Percentiles rank a stretch among this genome's conserved stretches.
phyloP scores from a whole-genome alignment of 2,329 filamentous ascomycete genomes.

The Alternaria sp. region DNA sequence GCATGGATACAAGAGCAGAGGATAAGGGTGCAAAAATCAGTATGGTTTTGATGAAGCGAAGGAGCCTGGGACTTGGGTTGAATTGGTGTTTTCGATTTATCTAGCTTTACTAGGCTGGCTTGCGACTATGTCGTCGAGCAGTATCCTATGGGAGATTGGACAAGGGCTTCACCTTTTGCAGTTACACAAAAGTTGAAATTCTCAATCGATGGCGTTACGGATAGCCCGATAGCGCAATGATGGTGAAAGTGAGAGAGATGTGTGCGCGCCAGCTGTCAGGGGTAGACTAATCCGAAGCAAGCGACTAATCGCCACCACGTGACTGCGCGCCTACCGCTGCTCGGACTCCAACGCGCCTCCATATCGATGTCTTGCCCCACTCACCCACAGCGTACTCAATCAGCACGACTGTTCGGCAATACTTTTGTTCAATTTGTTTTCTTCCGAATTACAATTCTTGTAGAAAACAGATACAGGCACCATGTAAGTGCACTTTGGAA shows the following conservation, averaged over 20 bases:
- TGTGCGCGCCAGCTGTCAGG: constrained; percentile 5
- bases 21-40: background rate
- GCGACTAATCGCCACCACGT: constrained; percentile 45
- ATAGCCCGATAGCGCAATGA: background rate
- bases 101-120: background rate
- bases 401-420: background rate
- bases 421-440: background rate
- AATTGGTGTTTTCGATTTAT: background rate
- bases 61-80: background rate
- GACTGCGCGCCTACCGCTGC: constrained; percentile 30
- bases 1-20: background rate
- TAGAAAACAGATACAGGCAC: background rate
- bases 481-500: constrained; percentile 26
- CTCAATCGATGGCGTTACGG: background rate
- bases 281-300: constrained; percentile 18
- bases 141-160: background rate
- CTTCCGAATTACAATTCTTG: background rate
- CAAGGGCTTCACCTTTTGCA: too few species aligned
- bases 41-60: background rate
- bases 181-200: background rate
- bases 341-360: constrained; percentile 26
- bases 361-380: constrained; percentile 18
- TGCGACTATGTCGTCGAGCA: background rate
- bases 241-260: background rate
- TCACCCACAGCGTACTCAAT: constrained; percentile 6